Conservation (phyloP, 139 green algal species). For the Chlorella sp. region DNA sequence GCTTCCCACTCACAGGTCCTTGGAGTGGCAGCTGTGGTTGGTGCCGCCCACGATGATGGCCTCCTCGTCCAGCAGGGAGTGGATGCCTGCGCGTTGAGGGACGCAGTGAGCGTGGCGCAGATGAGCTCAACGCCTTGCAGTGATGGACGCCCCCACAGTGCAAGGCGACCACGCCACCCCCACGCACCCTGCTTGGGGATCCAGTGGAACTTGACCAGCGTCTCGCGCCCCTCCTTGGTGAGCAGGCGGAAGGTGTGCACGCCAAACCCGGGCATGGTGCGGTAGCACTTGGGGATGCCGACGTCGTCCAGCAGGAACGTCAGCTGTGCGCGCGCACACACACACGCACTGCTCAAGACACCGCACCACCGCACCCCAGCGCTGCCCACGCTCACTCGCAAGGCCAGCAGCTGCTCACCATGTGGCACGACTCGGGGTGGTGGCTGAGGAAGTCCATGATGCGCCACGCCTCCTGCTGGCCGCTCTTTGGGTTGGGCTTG, state of each 20-base stretch:
- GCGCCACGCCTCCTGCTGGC: conserved; percentile 93
- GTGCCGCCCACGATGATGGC: conserved; percentile 78
- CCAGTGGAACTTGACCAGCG: conserved; percentile 97
- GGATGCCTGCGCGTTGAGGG: conserved; percentile 48
- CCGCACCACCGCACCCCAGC: background rate
- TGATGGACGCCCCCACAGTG: too few relatives aligned
- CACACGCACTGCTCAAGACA: background rate
- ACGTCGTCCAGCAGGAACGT: conserved; percentile 89
- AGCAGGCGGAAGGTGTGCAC: conserved; percentile 95
- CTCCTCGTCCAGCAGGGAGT: conserved; percentile 88
- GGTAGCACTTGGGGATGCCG: conserved; percentile 90
- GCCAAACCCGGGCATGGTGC: conserved; percentile 92
- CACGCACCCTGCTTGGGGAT: conserved; percentile 64
- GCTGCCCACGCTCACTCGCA: background rate
- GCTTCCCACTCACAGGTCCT: conserved; percentile 23
- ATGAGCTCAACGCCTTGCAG: too few relatives aligned
- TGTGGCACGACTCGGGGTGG: conserved; percentile 85
- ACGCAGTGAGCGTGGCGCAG: too few relatives aligned
- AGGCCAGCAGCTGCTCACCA: conserved; percentile 49
- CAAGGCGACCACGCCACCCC: too few relatives aligned
- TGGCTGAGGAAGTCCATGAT: conserved; percentile 97
- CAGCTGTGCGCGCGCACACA: conserved; percentile 51
- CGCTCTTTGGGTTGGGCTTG: conserved; percentile 94
- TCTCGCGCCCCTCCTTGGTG: conserved; percentile 72
- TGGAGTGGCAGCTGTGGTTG: conserved; percentile 95